A percentile compares a stretch with the other conserved stretches of the same genome.
These are phyloP conservation scores for Quercus mongolica DNA, from an alignment of 306 rosid genomes.

Conservation along the genomic window DNA sequence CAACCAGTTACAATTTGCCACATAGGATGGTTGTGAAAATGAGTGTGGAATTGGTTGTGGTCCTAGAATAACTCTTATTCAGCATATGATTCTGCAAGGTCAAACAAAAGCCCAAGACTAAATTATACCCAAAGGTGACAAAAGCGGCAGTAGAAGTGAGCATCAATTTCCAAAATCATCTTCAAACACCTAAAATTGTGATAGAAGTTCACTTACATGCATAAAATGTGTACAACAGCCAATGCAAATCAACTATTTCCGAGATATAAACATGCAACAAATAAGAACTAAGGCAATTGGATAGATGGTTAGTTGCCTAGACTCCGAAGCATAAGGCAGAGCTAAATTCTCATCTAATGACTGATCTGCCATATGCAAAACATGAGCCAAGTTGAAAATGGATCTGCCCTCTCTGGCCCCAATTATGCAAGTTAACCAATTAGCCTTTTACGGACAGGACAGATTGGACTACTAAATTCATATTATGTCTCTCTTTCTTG, in stretches of 20 bases:
- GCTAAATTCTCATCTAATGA: neutral
- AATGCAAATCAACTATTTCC: neutral
- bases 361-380: neutral
- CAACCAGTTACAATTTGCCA: no score
- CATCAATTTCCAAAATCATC: neutral
- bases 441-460: neutral
- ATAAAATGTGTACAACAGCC: neutral
- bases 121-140: neutral
- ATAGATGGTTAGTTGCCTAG: neutral
- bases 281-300: neutral
- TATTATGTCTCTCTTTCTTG: neutral
- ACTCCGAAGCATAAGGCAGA: neutral
- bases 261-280: neutral
- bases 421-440: neutral
- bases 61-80: neutral
- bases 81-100: neutral
- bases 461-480: slow-evolving; percentile 6
- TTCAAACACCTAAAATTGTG: neutral
- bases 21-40: no score
- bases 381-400: neutral
- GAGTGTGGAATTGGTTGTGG: no score
- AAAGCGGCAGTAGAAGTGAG: neutral
- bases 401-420: neutral
- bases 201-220: neutral
- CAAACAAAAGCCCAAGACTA: neutral